These are phyloP conservation scores for Echium plantagineum DNA, from an alignment of 257 asterid species.

Conservation along the genomic window DNA sequence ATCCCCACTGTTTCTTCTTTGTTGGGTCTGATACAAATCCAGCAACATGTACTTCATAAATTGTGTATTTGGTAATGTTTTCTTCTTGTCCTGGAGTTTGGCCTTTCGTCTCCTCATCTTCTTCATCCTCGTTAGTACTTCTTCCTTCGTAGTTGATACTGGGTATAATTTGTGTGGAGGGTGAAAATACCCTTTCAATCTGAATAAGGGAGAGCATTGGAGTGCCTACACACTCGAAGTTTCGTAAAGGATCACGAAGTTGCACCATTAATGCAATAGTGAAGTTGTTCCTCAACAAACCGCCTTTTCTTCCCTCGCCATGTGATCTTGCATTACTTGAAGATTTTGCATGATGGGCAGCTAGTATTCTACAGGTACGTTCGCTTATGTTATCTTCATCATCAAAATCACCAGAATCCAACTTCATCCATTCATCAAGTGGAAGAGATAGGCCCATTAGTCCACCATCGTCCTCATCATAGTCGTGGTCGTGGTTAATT, in stretches of 20 bases:
- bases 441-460: constrained; percentile 82
- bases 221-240: constrained; percentile 82
- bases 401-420: constrained; percentile 82
- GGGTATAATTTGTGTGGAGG: no score
- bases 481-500: constrained; percentile 23
- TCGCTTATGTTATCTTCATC: constrained; percentile 63
- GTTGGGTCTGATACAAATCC: no score
- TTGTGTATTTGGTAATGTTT: no score
- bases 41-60: no score
- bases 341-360: constrained; percentile 83
- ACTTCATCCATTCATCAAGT: constrained; percentile 94
- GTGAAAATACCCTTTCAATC: no score
- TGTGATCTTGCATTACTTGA: constrained; percentile 52
- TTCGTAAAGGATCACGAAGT: constrained; percentile 83
- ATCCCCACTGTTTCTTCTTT: no score
- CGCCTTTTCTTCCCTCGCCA: constrained; percentile 56
- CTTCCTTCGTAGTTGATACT: no score
- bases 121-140: constrained; percentile 13
- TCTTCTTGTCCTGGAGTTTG: constrained; percentile 9
- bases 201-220: constrained; percentile 42
- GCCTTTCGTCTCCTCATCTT: constrained; percentile 21
- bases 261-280: constrained; percentile 81
- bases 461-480: constrained; percentile 72
- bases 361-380: constrained; percentile 63
- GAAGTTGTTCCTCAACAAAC: constrained; percentile 43